These are phyloP conservation scores for Lecanoromycetidae sp. DNA, from an alignment of 2,329 filamentous ascomycete species.

Conservation along the genomic window DNA sequence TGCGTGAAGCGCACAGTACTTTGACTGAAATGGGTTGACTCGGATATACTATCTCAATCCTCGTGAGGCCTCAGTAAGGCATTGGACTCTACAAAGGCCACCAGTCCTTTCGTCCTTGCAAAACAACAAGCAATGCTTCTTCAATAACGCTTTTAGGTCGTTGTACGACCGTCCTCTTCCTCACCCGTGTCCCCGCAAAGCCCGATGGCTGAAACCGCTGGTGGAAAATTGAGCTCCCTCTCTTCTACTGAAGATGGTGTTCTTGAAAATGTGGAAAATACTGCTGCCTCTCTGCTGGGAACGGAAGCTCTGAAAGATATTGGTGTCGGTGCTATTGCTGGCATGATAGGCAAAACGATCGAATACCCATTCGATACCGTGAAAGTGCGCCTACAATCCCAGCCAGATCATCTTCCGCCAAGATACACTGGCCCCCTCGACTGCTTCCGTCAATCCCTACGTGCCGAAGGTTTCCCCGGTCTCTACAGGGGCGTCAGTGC, in stretches of 20 bases:
- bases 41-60: too few species aligned
- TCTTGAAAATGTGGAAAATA: conserved; percentile 28
- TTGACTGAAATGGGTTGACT: too few species aligned
- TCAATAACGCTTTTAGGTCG: conserved; percentile 9
- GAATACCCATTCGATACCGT: conserved; percentile 98
- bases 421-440: conserved; percentile 79
- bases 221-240: conserved; percentile 3
- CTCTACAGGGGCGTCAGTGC: conserved; percentile 90
- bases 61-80: too few species aligned
- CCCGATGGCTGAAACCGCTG: conserved; percentile 10
- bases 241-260: conserved; percentile 4
- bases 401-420: conserved; percentile 70
- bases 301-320: conserved; percentile 72
- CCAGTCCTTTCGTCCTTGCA: too few species aligned
- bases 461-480: conserved; percentile 59
- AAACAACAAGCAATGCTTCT: neutral
- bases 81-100: too few species aligned
- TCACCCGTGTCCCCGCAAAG: neutral
- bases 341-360: conserved; percentile 85
- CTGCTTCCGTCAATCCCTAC: conserved; percentile 80
- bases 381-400: conserved; percentile 94
- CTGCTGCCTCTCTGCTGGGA: conserved; percentile 18
- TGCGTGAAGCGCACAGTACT: too few species aligned
- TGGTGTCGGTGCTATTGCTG: conserved; percentile 73
- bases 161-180: conserved; percentile 11